Base-by-base conservation (phyloP, 1,284 basidiomycete species). In the Ceratobasidium sp. region DNA sequence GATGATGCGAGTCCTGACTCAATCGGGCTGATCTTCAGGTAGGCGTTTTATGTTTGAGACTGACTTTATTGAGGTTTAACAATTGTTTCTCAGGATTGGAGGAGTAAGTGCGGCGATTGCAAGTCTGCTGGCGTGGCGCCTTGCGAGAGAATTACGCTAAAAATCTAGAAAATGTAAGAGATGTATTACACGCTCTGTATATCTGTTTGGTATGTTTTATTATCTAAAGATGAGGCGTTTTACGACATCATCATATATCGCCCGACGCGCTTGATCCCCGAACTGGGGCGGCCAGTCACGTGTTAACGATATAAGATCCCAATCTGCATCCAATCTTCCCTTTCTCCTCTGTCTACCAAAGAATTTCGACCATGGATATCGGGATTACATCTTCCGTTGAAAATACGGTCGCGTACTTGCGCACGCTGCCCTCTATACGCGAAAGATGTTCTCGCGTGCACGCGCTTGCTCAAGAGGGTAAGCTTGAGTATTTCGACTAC, bases 401-500 rank as follows among this genome's bases (percentile, higher is more conserved):
- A 33, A 54, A 15, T 50, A 65, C 71, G 74, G 90, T 92, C 17
- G 86, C 85, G 5, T 97, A 97, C 83, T 90, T 98, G 65, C 92
- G 94, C 65, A 96, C 95, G 0, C 89, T 98, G 0, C 93, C 94
- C 17, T 90, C 96, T 4, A 96, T 98, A 80, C 91, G 97, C 57
- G 93, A 96, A 82, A 90, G 95, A 70, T 98, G 96, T 84, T 83
- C 84, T 48, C 89, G 89, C 76, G 95, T 99, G 54, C 92, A 94
- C 84, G 87, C 90, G 33, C 91, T 97, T 20, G 95, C 94, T 5
- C 85, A 90, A 82, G 84, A 89, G 79, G 92, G 91, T 69, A 90
- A 92, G 81, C 89, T 97, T 1, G 87, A 96, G 80, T 96, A 95
- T 85, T 98, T 97, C 84, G 89, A 92, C 52, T 96, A 96, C 85